These are phyloP conservation scores for Scheffersomyces insectosa DNA, from an alignment of 1,139 yeast genomes.

Conservation along the genomic window DNA sequence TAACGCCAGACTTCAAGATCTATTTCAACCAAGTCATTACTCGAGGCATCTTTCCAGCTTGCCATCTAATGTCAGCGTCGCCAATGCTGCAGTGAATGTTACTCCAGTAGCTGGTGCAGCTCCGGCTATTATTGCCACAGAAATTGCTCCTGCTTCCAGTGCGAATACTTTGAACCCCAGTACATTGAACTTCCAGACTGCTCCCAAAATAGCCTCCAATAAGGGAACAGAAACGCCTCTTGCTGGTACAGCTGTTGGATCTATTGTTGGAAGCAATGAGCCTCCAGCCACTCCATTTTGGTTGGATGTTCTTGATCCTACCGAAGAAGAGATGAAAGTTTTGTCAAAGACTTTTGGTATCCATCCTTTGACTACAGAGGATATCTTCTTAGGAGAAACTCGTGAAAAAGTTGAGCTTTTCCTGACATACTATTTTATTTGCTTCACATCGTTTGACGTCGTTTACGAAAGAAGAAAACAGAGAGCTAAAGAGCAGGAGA, in stretches of 20 bases:
- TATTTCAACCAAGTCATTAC: constrained; percentile 32
- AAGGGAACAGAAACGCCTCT: constrained; percentile 12
- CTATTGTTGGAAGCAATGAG: constrained; percentile 8
- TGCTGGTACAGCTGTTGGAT: constrained; percentile 14
- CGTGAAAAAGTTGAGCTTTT: constrained; percentile 94
- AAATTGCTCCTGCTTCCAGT: constrained; percentile 6
- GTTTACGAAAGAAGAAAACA: constrained; percentile 66
- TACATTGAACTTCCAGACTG: no score
- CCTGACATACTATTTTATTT: constrained; percentile 84
- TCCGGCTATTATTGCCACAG: constrained; percentile 12
- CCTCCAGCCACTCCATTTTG: constrained; percentile 60
- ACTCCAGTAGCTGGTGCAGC: constrained; percentile 17
- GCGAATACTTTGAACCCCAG: constrained; percentile 81
- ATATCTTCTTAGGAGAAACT: constrained; percentile 89
- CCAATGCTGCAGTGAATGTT: constrained; percentile 6
- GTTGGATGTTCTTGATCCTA: constrained; percentile 90
- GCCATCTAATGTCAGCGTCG: constrained; percentile 12
- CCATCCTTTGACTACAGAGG: constrained; percentile 95
- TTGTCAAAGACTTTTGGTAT: constrained; percentile 88
- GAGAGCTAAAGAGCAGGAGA: constrained; percentile 45
- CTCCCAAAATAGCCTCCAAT: not conserved
- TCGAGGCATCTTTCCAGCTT: constrained; percentile 11
- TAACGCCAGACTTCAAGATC: constrained; percentile 21
- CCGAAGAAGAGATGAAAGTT: constrained; percentile 96
- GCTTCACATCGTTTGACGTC: constrained; percentile 90